phyloP scores from a whole-genome alignment of 805 yeast species.

The Ogataea nonfermentans region DNA sequence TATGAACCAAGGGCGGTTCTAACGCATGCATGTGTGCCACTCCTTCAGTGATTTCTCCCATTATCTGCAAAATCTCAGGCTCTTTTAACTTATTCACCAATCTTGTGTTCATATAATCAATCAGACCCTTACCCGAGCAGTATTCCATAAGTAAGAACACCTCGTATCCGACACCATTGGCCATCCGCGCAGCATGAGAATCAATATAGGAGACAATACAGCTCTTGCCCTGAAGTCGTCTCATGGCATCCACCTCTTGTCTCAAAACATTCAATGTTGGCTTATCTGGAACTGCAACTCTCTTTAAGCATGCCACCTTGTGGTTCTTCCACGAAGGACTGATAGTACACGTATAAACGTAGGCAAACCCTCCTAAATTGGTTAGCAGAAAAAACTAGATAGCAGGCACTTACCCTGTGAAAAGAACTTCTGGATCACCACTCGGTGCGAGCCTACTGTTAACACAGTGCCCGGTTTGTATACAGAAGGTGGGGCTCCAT shows the following conservation, averaged over 20 bases:
- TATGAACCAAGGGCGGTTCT: slow-evolving; percentile 67
- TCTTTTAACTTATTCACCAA: slow-evolving; percentile 65
- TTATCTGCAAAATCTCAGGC: slow-evolving; percentile 62
- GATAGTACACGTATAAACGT: slow-evolving; percentile 78
- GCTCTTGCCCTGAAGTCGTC: slow-evolving; percentile 71
- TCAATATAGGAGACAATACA: slow-evolving; percentile 90
- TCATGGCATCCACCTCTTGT: slow-evolving; percentile 98
- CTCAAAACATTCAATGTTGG: slow-evolving; percentile 75
- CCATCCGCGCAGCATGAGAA: slow-evolving; percentile 84
- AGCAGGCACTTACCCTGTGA: slow-evolving; percentile 59
- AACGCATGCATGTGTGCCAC: slow-evolving; percentile 77
- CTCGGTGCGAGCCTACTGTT: slow-evolving; percentile 81
- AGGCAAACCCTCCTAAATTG: slow-evolving; percentile 79
- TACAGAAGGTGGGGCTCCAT: slow-evolving; percentile 49
- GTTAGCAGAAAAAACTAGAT: slow-evolving; percentile 4
- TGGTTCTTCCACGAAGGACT: slow-evolving; percentile 57
- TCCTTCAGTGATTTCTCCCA: slow-evolving; percentile 69
- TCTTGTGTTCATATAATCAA: slow-evolving; percentile 77
- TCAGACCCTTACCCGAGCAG: slow-evolving; percentile 71
- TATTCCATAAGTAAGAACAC: slow-evolving; percentile 80
- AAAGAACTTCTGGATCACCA: slow-evolving; percentile 65
- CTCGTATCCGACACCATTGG: slow-evolving; percentile 57
- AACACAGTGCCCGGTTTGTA: slow-evolving; percentile 74
- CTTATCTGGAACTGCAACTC: slow-evolving; percentile 95
- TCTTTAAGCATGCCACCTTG: slow-evolving; percentile 74